phyloP scores from a whole-genome alignment of 2,329 filamentous ascomycete genomes.

The Beauveria australis region DNA sequence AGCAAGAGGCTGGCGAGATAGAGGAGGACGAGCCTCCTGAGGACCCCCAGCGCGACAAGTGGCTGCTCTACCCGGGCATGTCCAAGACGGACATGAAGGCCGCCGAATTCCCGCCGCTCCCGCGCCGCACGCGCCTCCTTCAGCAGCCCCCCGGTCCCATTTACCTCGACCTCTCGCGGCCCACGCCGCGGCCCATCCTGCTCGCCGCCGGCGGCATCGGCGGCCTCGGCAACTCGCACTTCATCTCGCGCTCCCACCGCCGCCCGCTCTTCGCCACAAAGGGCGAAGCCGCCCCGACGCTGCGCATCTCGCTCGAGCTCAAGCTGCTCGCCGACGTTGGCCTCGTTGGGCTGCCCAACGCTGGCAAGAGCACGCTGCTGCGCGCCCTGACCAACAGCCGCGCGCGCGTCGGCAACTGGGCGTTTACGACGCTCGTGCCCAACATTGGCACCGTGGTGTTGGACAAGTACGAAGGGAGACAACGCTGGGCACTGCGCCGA shows the following conservation, averaged over 20 bases:
- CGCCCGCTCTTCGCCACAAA: conserved; percentile 83
- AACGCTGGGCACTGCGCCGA: conserved; percentile 27
- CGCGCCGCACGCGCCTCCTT: conserved; percentile 44
- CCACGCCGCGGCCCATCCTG: conserved; percentile 75
- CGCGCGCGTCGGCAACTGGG: conserved; percentile 87
- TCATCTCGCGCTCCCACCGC: conserved; percentile 65
- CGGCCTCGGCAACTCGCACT: conserved; percentile 89
- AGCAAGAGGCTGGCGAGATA: conserved; percentile 26
- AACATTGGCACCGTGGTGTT: conserved; percentile 95
- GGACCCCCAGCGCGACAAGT: conserved; percentile 57
- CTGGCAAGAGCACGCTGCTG: conserved; percentile 88
- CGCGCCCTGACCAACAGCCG: conserved; percentile 82
- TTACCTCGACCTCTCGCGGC: conserved; percentile 61
- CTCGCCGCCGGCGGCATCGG: conserved; percentile 83
- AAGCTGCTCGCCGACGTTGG: conserved; percentile 94
- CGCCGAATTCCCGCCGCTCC: conserved; percentile 42
- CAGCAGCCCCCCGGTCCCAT: conserved; percentile 68
- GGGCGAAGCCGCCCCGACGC: conserved; percentile 68
- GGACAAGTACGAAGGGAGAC: conserved; percentile 75
- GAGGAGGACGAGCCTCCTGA: conserved; percentile 26
- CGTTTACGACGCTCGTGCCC: conserved; percentile 89
- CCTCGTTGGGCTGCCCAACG: conserved; percentile 89
- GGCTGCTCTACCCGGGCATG: conserved; percentile 78
- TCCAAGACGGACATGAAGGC: conserved; percentile 57
- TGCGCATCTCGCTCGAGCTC: conserved; percentile 80